Conservation (phyloP, 2,329 filamentous ascomycete species). For the Colletotrichum eleusines region DNA sequence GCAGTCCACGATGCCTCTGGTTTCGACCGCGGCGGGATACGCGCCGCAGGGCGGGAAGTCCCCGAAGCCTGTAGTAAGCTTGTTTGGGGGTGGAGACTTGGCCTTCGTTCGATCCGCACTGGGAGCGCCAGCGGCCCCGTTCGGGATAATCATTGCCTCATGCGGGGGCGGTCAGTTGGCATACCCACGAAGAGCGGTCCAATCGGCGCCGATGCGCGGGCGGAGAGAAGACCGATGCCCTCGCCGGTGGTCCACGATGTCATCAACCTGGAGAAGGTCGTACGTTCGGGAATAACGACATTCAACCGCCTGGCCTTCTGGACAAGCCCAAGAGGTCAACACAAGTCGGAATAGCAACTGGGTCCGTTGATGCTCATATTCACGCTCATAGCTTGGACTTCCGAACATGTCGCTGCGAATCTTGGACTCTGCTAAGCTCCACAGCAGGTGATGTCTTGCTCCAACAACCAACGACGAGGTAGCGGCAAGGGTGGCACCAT, state of each 20-base stretch:
- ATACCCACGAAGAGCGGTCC: background rate
- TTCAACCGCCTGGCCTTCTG: too few relatives aligned
- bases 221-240: constrained; percentile 5
- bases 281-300: background rate
- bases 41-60: background rate
- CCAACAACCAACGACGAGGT: background rate
- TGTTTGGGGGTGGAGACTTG: background rate
- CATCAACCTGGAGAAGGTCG: background rate
- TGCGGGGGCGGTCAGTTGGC: constrained; percentile 8
- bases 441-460: background rate
- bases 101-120: constrained; percentile 11
- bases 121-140: constrained; percentile 1
- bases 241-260: background rate
- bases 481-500: background rate
- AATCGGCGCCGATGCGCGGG: background rate
- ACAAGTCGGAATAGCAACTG: background rate
- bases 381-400: background rate
- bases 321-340: background rate
- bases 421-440: background rate
- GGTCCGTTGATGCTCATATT: background rate
- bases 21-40: background rate
- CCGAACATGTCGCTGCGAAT: background rate
- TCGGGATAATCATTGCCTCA: constrained; percentile 21
- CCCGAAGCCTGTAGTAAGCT: constrained; percentile 28
- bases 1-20: background rate